Conservation (phyloP, 129 eudicot genomes). For the Arctium minus region DNA sequence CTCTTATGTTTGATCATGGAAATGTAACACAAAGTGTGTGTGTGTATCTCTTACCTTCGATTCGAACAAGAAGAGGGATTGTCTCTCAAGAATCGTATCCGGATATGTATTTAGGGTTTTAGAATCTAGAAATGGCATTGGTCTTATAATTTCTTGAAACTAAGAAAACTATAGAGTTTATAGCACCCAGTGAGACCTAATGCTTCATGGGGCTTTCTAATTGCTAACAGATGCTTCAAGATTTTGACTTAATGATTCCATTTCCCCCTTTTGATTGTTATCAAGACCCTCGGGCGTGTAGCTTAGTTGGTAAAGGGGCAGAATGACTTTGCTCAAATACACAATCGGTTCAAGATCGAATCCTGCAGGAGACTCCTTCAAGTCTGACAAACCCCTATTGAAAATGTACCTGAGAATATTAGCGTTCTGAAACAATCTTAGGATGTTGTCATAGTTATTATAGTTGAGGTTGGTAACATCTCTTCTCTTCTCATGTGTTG, state of each 20-base stretch:
- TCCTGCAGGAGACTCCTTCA: too few relatives aligned
- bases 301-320: not conserved
- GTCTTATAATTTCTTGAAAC: not conserved
- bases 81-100: not conserved
- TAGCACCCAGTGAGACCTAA: not conserved
- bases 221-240: not conserved
- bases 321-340: not conserved
- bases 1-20: conserved; percentile 5
- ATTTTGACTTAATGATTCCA: not conserved
- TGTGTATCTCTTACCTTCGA: not conserved
- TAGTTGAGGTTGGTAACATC: too few relatives aligned
- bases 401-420: too few relatives aligned
- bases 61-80: not conserved
- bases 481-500: too few relatives aligned
- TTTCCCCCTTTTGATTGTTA: not conserved
- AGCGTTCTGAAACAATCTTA: too few relatives aligned
- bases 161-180: not conserved
- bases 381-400: too few relatives aligned
- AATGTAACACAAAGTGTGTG: too few relatives aligned
- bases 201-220: too few relatives aligned
- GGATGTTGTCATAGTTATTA: too few relatives aligned
- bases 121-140: not conserved
- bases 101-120: not conserved
- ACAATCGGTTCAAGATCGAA: not conserved
- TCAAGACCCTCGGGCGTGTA: not conserved